A percentile compares a stretch with the other conserved stretches of the same genome.
These are phyloP conservation scores for Saitozyma podzolica DNA, from an alignment of 768 basidiomycete genomes.

Conservation along the genomic window DNA sequence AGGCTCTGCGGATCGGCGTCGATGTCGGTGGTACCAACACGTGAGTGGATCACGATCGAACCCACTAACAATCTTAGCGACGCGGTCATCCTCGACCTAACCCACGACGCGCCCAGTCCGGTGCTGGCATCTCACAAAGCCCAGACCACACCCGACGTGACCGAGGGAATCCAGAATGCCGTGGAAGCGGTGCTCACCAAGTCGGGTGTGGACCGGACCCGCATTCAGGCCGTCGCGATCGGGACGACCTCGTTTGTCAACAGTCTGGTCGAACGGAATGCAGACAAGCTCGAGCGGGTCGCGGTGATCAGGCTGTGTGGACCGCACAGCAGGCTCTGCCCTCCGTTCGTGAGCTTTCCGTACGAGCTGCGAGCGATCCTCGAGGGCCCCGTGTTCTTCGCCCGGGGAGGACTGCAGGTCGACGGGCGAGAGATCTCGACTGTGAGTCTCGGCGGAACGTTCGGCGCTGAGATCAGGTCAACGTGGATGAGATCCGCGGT, in stretches of 20 bases:
- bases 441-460: conserved; percentile 4
- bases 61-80: conserved; percentile 28
- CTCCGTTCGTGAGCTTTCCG: conserved; percentile 63
- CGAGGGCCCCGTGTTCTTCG: conserved; percentile 53
- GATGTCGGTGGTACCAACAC: conserved; percentile 42
- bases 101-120: conserved; percentile 41
- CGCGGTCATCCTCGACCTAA: conserved; percentile 53
- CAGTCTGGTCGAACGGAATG: conserved; percentile 63
- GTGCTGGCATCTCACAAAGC: conserved; percentile 55
- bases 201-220: conserved; percentile 49
- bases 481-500: conserved; percentile 56
- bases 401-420: conserved; percentile 56
- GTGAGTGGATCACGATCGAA: not conserved
- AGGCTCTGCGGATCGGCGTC: conserved; percentile 28
- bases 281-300: conserved; percentile 60
- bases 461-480: conserved; percentile 47
- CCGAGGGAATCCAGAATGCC: conserved; percentile 62
- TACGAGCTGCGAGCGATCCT: conserved; percentile 49
- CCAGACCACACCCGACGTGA: conserved; percentile 63
- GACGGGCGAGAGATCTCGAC: conserved; percentile 31
- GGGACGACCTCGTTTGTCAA: conserved; percentile 69
- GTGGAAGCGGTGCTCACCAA: conserved; percentile 58
- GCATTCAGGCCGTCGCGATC: conserved; percentile 61
- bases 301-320: conserved; percentile 67
- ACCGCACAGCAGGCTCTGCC: conserved; percentile 61